Conservation (phyloP, 73 alveolate genomes). For the Uronychia setigera region DNA sequence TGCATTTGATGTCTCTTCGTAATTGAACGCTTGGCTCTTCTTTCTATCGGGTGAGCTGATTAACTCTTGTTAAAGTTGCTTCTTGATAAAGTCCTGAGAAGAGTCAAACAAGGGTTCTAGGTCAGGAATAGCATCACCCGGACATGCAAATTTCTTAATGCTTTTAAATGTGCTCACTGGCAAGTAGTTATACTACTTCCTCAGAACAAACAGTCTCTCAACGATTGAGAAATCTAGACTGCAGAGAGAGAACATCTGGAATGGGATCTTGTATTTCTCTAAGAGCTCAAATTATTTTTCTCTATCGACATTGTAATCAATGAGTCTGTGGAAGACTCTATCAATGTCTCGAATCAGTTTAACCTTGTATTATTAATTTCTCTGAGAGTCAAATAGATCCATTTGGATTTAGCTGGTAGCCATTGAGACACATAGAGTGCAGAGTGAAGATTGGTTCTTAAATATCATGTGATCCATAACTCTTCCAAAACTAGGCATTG, state of each 20-base stretch:
- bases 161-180: not conserved
- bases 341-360: not conserved
- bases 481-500: not conserved
- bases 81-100: no score
- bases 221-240: not conserved
- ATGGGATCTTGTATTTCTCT: not conserved
- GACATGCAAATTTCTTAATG: not conserved
- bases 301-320: not conserved
- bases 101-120: not conserved
- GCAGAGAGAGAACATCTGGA: not conserved
- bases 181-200: not conserved
- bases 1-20: no score
- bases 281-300: not conserved
- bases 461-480: not conserved
- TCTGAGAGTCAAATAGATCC: not conserved
- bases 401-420: not conserved
- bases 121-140: not conserved
- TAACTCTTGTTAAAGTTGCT: no score
- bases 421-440: not conserved
- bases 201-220: not conserved
- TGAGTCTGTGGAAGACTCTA: not conserved
- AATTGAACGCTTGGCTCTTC: no score
- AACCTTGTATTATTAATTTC: not conserved
- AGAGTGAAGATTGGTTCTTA: not conserved
- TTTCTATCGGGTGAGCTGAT: no score